Conservation (phyloP, 2,329 filamentous ascomycete species). For the Corynespora cassiicola region DNA sequence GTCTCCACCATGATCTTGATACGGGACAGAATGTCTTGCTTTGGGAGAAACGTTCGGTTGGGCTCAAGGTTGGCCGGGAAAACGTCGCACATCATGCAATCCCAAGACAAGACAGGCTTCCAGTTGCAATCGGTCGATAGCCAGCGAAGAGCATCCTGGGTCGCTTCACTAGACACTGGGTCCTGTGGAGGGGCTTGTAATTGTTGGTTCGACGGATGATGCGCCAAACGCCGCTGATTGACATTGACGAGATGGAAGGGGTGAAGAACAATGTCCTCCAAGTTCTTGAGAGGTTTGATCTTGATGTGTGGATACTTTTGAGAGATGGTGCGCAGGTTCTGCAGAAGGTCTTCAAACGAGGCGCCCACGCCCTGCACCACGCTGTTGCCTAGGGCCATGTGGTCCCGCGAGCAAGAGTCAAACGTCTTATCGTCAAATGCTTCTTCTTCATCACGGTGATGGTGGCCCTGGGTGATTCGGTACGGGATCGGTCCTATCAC, state of each 20-base stretch:
- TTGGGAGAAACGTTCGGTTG: conserved; percentile 33
- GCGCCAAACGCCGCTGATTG: conserved; percentile 28
- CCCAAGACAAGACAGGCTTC: conserved; percentile 43
- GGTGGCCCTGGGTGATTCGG: conserved; percentile 38
- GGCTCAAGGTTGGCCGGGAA: conserved; percentile 43
- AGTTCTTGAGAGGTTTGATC: conserved; percentile 33
- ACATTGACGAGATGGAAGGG: conserved; percentile 45
- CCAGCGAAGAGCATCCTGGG: conserved; percentile 42
- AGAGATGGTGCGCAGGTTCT: conserved; percentile 35
- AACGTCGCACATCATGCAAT: conserved; percentile 44
- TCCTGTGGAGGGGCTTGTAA: conserved; percentile 20
- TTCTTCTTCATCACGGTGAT: conserved; percentile 43
- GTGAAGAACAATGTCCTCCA: conserved; percentile 37
- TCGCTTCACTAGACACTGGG: conserved; percentile 33
- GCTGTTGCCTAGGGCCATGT: conserved; percentile 41
- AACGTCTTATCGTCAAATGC: conserved; percentile 43
- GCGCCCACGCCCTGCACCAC: conserved; percentile 41
- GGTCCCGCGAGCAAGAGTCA: conserved; percentile 37
- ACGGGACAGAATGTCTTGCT: conserved; percentile 35
- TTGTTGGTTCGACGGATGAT: conserved; percentile 1
- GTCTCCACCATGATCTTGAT: conserved; percentile 38
- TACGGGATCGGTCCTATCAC: conserved; percentile 40
- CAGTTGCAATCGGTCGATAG: conserved; percentile 38
- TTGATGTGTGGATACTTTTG: conserved; percentile 41
- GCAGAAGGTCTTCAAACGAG: conserved; percentile 40